A percentile compares a stretch with the other conserved stretches of the same genome.
Conservation (phyloP, 257 asterid species). For the Knoxia roxburghii region DNA sequence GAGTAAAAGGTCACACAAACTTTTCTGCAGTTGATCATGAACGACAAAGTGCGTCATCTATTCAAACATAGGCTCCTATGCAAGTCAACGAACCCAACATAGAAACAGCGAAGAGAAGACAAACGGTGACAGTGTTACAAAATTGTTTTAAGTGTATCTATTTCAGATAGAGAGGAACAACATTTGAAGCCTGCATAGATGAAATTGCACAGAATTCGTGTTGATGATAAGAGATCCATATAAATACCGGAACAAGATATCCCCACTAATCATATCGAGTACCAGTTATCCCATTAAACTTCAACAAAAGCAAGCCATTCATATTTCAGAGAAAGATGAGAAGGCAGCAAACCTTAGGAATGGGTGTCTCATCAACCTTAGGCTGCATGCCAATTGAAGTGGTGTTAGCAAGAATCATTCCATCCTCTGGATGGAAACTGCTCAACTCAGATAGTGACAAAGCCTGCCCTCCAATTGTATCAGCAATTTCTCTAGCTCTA, state of each 20-base stretch:
- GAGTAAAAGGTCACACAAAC: too few species aligned
- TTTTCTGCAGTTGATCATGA: not conserved
- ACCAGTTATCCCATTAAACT: not conserved
- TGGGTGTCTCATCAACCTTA: constrained; percentile 73
- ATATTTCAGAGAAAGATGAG: not conserved
- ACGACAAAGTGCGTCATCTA: not conserved
- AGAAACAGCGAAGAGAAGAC: not conserved
- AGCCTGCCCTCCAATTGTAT: constrained; percentile 70
- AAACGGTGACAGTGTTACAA: too few species aligned
- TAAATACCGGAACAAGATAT: not conserved
- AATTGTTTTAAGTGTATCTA: too few species aligned
- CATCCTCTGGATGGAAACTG: constrained; percentile 72
- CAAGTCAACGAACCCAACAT: not conserved
- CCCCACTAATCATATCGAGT: not conserved
- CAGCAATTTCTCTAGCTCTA: constrained; percentile 87
- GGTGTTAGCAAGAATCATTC: constrained; percentile 96
- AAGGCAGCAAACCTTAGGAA: constrained; percentile 65
- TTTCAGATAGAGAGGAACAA: not conserved
- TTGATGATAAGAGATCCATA: not conserved
- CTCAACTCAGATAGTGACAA: constrained; percentile 62
- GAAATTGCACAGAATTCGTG: not conserved
- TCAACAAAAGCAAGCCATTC: not conserved
- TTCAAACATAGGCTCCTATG: not conserved
- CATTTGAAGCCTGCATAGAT: not conserved
- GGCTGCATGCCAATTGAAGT: constrained; percentile 99